phyloP scores from a whole-genome alignment of 2,329 filamentous ascomycete genomes.

The Verticillium tricorpus region DNA sequence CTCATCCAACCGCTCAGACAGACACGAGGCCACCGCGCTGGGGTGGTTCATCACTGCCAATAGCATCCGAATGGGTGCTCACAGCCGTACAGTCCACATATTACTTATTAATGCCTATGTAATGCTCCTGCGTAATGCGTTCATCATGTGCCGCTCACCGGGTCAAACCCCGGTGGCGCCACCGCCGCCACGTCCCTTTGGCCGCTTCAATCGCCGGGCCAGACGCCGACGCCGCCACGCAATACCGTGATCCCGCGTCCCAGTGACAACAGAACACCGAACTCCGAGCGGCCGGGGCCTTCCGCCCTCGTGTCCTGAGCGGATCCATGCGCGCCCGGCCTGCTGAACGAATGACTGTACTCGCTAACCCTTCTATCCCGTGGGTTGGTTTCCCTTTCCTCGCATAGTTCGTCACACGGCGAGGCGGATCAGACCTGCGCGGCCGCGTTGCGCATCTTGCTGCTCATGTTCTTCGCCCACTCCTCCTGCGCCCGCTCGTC shows the following conservation, averaged over 20 bases:
- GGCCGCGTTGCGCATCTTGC: constrained; percentile 9
- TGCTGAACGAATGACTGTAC: not conserved
- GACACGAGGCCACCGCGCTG: too few relatives aligned
- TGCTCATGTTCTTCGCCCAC: constrained; percentile 63
- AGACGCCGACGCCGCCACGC: not conserved
- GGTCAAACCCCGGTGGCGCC: not conserved
- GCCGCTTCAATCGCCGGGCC: not conserved
- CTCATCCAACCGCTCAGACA: too few relatives aligned
- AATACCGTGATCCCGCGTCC: not conserved
- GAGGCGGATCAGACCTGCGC: not conserved
- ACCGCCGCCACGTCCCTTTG: not conserved
- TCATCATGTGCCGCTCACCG: not conserved
- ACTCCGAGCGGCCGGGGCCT: not conserved
- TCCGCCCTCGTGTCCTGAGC: not conserved
- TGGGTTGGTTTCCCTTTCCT: too few relatives aligned
- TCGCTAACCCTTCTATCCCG: not conserved
- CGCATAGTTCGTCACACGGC: too few relatives aligned
- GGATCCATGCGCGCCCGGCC: not conserved
- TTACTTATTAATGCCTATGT: not conserved
- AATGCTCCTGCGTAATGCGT: not conserved
- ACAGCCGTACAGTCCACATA: not conserved
- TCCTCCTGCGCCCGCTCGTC: constrained; percentile 61
- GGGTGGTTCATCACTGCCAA: too few relatives aligned
- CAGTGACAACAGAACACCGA: not conserved
- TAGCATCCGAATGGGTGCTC: too few relatives aligned